Evolutionary conservation across 768 basidiomycete genomes (phyloP).

Genomic region (Phaeotremella skinneri): DNA sequence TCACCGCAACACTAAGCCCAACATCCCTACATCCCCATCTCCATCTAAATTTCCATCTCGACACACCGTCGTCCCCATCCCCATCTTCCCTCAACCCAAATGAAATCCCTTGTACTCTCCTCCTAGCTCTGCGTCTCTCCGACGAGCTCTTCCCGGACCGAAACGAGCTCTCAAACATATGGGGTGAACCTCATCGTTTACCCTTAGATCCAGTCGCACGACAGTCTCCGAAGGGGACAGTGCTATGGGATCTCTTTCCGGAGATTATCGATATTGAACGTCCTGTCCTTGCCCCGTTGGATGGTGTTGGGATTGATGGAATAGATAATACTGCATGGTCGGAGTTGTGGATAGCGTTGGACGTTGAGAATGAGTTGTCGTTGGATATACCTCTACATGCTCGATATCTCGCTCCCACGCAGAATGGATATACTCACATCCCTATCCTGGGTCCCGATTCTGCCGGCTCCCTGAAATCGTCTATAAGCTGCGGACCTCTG

Average conservation of each 20-base stretch:
- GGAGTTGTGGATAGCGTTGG: background rate
- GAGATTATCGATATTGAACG: constrained; percentile 25
- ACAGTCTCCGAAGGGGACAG: constrained; percentile 1
- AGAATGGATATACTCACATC: constrained; percentile 13
- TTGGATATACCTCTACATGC: constrained; percentile 32
- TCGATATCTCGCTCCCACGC: constrained; percentile 26
- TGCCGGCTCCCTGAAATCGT: too few relatives aligned
- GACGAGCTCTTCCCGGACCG: constrained; percentile 34
- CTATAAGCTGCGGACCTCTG: too few relatives aligned
- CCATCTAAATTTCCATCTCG: background rate
- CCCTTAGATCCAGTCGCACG: background rate
- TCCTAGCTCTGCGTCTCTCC: constrained; percentile 14
- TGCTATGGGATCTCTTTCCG: constrained; percentile 12
- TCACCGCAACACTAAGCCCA: background rate
- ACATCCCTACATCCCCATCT: background rate
- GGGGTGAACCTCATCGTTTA: background rate
- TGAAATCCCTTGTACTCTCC: constrained; percentile 4
- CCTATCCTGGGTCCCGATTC: background rate
- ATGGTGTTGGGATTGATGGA: background rate
- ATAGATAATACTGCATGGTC: constrained; percentile 3
- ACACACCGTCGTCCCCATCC: too few relatives aligned
- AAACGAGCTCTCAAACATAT: constrained; percentile 24
- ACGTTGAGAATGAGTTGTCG: background rate
- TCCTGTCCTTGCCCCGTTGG: constrained; percentile 2
- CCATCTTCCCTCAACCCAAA: background rate